A percentile compares a stretch with the other conserved stretches of the same genome.
phyloP scores from a whole-genome alignment of 768 basidiomycete genomes.

The Kwoniella sp. region DNA sequence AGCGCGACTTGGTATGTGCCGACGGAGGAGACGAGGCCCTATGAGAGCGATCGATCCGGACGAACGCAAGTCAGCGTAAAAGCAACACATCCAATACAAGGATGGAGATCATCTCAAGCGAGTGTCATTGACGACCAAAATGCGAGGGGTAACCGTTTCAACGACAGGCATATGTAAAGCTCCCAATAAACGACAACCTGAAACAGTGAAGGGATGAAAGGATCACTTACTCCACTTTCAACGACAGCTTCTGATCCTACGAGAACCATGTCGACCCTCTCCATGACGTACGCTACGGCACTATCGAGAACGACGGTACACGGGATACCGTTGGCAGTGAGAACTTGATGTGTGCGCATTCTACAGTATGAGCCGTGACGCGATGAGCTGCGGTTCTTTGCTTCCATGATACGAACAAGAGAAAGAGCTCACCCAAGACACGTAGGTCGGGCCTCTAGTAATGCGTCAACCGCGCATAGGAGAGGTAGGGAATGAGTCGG shows the following conservation, averaged over 20 bases:
- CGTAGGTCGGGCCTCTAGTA: conserved; percentile 78
- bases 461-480: too few species aligned
- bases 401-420: too few species aligned
- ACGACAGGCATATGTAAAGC: too few species aligned
- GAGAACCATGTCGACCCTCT: conserved; percentile 89
- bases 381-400: too few species aligned
- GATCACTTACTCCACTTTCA: conserved; percentile 69
- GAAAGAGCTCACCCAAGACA: conserved; percentile 76
- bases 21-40: conserved; percentile 59
- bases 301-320: conserved; percentile 94
- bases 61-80: too few species aligned
- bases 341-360: conserved; percentile 82
- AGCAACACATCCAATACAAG: too few species aligned
- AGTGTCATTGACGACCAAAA: too few species aligned
- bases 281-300: conserved; percentile 96
- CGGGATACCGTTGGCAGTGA: conserved; percentile 87
- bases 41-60: background rate
- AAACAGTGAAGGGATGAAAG: conserved; percentile 59
- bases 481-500: too few species aligned
- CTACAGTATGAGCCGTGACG: too few species aligned
- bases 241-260: conserved; percentile 98
- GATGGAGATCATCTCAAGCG: too few species aligned
- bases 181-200: too few species aligned
- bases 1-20: conserved; percentile 97
- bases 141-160: too few species aligned